Evolutionary conservation across 163 green algal genomes (phyloP).

Genomic region (Picocystis sp.): DNA sequence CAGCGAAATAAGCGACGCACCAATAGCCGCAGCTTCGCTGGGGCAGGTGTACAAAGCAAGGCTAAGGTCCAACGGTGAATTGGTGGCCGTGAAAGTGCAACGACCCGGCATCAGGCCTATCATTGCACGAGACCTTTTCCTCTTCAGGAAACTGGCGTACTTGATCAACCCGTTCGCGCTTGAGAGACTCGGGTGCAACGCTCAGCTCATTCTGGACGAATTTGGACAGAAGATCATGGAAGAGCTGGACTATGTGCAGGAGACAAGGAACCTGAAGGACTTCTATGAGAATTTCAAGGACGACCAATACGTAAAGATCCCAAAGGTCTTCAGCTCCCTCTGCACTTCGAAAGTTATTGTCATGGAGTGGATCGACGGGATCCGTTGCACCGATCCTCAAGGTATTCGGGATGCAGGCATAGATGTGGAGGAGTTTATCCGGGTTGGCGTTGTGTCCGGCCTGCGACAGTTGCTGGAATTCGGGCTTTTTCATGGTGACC

Average conservation of each 20-base stretch:
- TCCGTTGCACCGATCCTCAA: constrained; percentile 73
- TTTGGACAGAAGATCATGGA: constrained; percentile 83
- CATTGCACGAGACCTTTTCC: constrained; percentile 82
- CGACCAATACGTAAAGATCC: constrained; percentile 95
- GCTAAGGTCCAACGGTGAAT: constrained; percentile 59
- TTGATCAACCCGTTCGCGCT: constrained; percentile 38
- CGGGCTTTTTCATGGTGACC: constrained; percentile 51
- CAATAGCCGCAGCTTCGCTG: constrained; percentile 76
- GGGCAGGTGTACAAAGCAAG: constrained; percentile 89
- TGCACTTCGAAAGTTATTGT: constrained; percentile 48
- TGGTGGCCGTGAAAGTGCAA: constrained; percentile 87
- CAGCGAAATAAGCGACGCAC: constrained; percentile 61
- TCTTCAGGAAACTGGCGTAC: constrained; percentile 54
- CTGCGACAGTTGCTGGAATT: constrained; percentile 40
- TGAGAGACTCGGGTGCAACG: constrained; percentile 27
- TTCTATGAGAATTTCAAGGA: constrained; percentile 76
- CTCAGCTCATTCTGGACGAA: constrained; percentile 92
- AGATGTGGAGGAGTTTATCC: constrained; percentile 72
- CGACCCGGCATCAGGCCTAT: constrained; percentile 75
- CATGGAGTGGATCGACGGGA: constrained; percentile 98
- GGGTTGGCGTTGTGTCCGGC: constrained; percentile 21
- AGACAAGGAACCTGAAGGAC: constrained; percentile 45
- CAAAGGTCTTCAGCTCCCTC: constrained; percentile 69
- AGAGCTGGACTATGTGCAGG: constrained; percentile 91
- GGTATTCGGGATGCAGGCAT: constrained; percentile 37